Evolutionary conservation across 805 yeast genomes (phyloP).

Genomic region (Wickerhamiella occidentalis): DNA sequence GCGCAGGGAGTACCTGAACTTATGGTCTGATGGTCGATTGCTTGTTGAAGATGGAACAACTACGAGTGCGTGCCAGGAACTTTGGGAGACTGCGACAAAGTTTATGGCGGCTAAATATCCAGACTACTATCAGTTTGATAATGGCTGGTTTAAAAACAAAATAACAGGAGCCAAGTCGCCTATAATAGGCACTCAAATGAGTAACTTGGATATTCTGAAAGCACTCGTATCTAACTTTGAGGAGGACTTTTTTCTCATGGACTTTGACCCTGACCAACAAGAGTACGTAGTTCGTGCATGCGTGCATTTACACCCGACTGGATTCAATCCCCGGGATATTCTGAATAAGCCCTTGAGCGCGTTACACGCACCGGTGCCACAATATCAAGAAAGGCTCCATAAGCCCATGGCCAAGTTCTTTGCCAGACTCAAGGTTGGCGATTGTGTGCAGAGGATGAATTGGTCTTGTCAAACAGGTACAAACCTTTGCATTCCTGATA

Average conservation of each 20-base stretch:
- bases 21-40: constrained; percentile 25
- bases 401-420: constrained; percentile 58
- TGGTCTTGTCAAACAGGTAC: constrained; percentile 34
- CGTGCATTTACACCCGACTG: constrained; percentile 54
- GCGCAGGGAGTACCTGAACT: neutral
- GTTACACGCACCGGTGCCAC: constrained; percentile 66
- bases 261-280: constrained; percentile 13
- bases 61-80: constrained; percentile 31
- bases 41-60: constrained; percentile 13
- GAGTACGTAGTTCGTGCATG: constrained; percentile 44
- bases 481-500: constrained; percentile 16
- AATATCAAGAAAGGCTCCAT: constrained; percentile 43
- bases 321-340: constrained; percentile 54
- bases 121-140: constrained; percentile 31
- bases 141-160: constrained; percentile 13
- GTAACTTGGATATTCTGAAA: constrained; percentile 12
- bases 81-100: constrained; percentile 33
- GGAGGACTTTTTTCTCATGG: constrained; percentile 47
- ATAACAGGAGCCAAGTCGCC: too few species aligned
- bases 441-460: neutral
- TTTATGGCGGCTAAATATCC: constrained; percentile 41
- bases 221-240: constrained; percentile 33
- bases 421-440: constrained; percentile 21
- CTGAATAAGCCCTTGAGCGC: constrained; percentile 42
- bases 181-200: too few species aligned